Evolutionary conservation across 2,329 filamentous ascomycete genomes (phyloP).

Genomic region (Talaromyces amestolkiae): DNA sequence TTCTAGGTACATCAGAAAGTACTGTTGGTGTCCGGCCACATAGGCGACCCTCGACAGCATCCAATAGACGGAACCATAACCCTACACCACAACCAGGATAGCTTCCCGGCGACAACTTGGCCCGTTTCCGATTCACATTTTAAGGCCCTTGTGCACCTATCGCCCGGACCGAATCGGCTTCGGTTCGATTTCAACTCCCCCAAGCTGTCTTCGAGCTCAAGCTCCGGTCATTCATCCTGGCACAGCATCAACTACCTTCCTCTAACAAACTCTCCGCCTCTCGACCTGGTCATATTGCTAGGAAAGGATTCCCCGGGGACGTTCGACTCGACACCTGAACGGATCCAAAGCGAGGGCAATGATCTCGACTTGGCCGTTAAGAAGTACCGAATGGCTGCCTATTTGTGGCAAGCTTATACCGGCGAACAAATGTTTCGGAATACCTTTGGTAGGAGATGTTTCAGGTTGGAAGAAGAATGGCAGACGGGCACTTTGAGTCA

Average conservation of each 20-base stretch:
- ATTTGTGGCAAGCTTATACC: conserved; percentile 96
- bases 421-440: conserved; percentile 94
- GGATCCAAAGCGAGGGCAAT: conserved; percentile 76
- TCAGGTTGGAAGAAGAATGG: conserved; percentile 95
- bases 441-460: conserved; percentile 78
- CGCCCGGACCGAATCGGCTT: conserved; percentile 82
- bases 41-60: conserved; percentile 68
- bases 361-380: conserved; percentile 73
- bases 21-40: conserved; percentile 74
- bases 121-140: conserved; percentile 87
- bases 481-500: conserved; percentile 74
- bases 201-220: conserved; percentile 64
- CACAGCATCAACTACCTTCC: conserved; percentile 85
- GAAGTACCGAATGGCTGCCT: conserved; percentile 93
- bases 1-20: conserved; percentile 85
- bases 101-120: conserved; percentile 79
- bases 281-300: conserved; percentile 84
- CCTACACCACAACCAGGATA: conserved; percentile 78
- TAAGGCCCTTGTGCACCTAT: conserved; percentile 86
- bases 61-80: conserved; percentile 75
- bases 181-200: conserved; percentile 85
- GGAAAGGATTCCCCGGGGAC: conserved; percentile 84
- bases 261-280: conserved; percentile 70
- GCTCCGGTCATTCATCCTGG: conserved; percentile 71
- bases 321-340: conserved; percentile 77